Conservation (phyloP, 2,329 filamentous ascomycete species). For the Coniella lustricola region DNA sequence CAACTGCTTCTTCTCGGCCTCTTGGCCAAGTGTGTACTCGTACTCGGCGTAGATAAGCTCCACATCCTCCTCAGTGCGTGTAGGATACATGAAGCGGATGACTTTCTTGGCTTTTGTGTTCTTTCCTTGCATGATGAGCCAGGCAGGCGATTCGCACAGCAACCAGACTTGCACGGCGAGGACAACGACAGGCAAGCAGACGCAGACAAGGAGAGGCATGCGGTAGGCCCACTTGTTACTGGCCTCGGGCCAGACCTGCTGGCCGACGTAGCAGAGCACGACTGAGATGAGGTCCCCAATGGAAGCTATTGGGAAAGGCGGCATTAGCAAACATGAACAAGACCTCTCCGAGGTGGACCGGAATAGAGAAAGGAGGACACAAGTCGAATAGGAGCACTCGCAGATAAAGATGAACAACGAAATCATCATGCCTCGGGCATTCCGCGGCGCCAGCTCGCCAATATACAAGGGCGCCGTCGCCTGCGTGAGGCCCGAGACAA, state of each 20-base stretch:
- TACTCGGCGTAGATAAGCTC: constrained; percentile 1
- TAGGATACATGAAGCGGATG: background rate
- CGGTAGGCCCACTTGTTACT: background rate
- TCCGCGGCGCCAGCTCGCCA: background rate
- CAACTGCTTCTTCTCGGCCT: background rate
- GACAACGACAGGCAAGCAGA: background rate
- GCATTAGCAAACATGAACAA: too few species aligned
- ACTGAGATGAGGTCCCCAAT: background rate
- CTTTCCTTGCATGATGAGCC: constrained; percentile 1
- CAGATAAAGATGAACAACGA: constrained; percentile 1
- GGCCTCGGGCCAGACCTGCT: background rate
- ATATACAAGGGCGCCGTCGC: constrained; percentile 1
- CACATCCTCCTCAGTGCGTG: background rate
- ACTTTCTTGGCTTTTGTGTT: background rate
- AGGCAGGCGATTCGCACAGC: background rate
- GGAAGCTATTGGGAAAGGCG: too few species aligned
- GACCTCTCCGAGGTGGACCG: too few species aligned
- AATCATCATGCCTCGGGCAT: background rate
- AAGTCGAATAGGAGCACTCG: background rate
- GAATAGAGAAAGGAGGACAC: too few species aligned
- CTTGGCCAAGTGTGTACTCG: background rate
- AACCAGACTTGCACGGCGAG: background rate
- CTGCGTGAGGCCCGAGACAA: constrained; percentile 1
- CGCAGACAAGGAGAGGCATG: constrained; percentile 1
- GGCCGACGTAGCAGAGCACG: background rate